Percentiles rank a stretch among this genome's conserved stretches.
Conservation (phyloP, 306 rosid species). For the Acacia melanoxylon region DNA sequence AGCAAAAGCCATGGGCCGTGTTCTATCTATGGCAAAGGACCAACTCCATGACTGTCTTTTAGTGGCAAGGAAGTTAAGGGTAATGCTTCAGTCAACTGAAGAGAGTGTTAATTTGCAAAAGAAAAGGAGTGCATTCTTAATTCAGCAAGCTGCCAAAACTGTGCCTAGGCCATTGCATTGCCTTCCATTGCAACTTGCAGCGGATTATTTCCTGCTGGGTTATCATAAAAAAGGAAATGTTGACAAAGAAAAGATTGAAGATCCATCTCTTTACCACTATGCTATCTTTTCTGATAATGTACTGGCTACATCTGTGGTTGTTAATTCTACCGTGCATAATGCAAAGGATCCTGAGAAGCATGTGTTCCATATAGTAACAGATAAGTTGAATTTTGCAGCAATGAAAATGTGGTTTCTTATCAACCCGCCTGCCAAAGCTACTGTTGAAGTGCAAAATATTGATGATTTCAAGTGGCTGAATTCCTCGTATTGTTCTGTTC, state of each 20-base stretch:
- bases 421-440: conserved; percentile 76
- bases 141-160: conserved; percentile 92
- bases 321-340: conserved; percentile 83
- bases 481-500: conserved; percentile 94
- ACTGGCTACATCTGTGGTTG: conserved; percentile 90
- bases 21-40: conserved; percentile 85
- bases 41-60: conserved; percentile 74
- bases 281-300: conserved; percentile 97
- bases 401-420: conserved; percentile 95
- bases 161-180: conserved; percentile 90
- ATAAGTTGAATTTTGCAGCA: conserved; percentile 83
- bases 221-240: conserved; percentile 53
- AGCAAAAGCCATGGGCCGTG: conserved; percentile 93
- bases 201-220: conserved; percentile 74
- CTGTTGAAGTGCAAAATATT: conserved; percentile 79
- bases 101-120: conserved; percentile 62
- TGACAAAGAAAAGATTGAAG: conserved; percentile 64
- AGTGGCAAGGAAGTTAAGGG: conserved; percentile 77
- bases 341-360: conserved; percentile 88
- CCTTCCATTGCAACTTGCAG: conserved; percentile 84
- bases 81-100: conserved; percentile 90
- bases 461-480: conserved; percentile 97
- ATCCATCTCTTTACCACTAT: conserved; percentile 85
- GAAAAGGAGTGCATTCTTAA: conserved; percentile 87
- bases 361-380: conserved; percentile 92